A percentile compares a stretch with the other conserved stretches of the same genome.
phyloP scores from a whole-genome alignment of 441 rosid species.

The Gossypium trilobum region DNA sequence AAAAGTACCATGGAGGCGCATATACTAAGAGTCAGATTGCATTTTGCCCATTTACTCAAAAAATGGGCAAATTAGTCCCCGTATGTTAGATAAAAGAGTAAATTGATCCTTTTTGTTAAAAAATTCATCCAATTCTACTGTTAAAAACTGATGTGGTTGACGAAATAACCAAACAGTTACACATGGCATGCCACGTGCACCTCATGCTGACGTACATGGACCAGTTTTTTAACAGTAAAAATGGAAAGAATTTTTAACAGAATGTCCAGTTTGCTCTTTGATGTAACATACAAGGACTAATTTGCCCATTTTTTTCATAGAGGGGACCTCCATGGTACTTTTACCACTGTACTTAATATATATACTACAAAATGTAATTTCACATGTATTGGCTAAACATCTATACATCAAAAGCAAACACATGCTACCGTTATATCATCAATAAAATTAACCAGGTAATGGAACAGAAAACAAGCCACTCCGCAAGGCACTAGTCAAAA shows the following conservation, averaged over 20 bases:
- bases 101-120: background rate
- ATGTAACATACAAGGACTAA: background rate
- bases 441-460: background rate
- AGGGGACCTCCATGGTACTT: background rate
- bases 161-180: background rate
- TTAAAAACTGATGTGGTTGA: background rate
- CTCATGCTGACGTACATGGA: background rate
- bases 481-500: background rate
- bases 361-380: background rate
- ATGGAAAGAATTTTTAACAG: background rate
- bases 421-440: background rate
- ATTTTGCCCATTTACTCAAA: background rate
- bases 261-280: background rate
- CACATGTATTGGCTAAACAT: conserved; percentile 3
- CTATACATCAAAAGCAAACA: background rate
- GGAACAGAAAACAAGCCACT: background rate
- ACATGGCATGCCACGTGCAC: background rate
- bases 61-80: background rate
- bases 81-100: background rate
- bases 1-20: background rate
- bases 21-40: background rate
- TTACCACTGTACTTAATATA: background rate
- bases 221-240: background rate
- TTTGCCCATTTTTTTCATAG: too few species aligned
- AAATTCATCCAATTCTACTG: background rate